phyloP scores from a whole-genome alignment of 2,329 filamentous ascomycete species.

The Erysiphe pulchra region DNA sequence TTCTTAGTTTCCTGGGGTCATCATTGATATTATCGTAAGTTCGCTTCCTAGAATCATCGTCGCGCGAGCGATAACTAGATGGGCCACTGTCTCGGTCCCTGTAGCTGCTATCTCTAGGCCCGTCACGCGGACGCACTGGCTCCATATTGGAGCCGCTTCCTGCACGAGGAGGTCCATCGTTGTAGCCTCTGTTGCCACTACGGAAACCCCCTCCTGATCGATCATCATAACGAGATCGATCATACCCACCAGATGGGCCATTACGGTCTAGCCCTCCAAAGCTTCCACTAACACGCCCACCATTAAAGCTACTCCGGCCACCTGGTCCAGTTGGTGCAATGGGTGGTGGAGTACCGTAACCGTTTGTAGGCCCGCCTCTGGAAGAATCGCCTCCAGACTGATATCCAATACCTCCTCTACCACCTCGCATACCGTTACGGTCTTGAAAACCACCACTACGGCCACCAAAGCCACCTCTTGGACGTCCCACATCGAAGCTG shows the following conservation, averaged over 20 bases:
- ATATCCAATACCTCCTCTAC: slow-evolving; percentile 8
- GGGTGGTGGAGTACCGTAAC: slow-evolving; percentile 25
- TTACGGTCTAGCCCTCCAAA: slow-evolving; percentile 14
- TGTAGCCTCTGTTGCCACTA: slow-evolving; percentile 16
- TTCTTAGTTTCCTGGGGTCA: slow-evolving; percentile 40
- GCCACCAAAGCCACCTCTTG: slow-evolving; percentile 22
- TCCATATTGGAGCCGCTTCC: slow-evolving; percentile 52
- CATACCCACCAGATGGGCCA: slow-evolving; percentile 23
- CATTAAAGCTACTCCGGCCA: slow-evolving; percentile 19
- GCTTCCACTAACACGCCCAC: slow-evolving; percentile 10
- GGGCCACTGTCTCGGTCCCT: slow-evolving; percentile 21
- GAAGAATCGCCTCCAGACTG: slow-evolving; percentile 5
- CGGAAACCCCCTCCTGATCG: slow-evolving; percentile 21
- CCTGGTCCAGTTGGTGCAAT: slow-evolving; percentile 37
- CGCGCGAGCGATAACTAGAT: slow-evolving; percentile 19
- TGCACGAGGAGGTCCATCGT: slow-evolving; percentile 11
- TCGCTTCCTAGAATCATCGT: slow-evolving; percentile 26
- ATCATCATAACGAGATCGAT: slow-evolving; percentile 34
- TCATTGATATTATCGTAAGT: slow-evolving; percentile 35
- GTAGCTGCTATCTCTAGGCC: slow-evolving; percentile 20
- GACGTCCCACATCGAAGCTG: slow-evolving; percentile 17
- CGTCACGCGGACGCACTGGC: slow-evolving; percentile 44
- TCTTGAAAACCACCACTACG: slow-evolving; percentile 12
- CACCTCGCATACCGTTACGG: slow-evolving; percentile 11
- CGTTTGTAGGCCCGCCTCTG: slow-evolving; percentile 15